Evolutionary conservation across 2,329 filamentous ascomycete genomes (phyloP).

Genomic region (Penicillium decumbens): DNA sequence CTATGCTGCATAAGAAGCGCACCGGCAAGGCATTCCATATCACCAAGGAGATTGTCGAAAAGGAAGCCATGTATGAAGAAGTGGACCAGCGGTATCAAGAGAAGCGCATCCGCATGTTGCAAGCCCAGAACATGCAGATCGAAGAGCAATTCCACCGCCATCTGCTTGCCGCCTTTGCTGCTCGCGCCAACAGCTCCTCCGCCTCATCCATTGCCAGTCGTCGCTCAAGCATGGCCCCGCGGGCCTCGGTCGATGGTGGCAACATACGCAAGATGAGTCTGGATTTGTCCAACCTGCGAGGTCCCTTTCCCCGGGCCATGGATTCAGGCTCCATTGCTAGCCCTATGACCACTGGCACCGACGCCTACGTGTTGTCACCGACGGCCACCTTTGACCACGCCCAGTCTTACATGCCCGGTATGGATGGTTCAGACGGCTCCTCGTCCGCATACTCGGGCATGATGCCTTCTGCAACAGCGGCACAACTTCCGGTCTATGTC

Average conservation of each 20-base stretch:
- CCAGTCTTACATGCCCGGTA: constrained; percentile 23
- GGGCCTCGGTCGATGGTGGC: constrained; percentile 24
- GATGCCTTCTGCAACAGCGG: constrained; percentile 15
- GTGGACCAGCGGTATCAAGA: constrained; percentile 68
- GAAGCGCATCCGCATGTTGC: constrained; percentile 38
- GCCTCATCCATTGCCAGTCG: constrained; percentile 26
- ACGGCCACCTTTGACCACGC: constrained; percentile 19
- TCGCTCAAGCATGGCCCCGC: constrained; percentile 26
- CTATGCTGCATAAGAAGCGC: constrained; percentile 82
- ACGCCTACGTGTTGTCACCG: constrained; percentile 27
- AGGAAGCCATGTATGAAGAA: constrained; percentile 95
- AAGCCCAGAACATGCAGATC: constrained; percentile 37
- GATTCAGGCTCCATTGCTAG: constrained; percentile 24
- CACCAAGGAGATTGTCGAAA: constrained; percentile 78
- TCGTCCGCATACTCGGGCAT: constrained; percentile 21
- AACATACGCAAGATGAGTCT: constrained; percentile 34
- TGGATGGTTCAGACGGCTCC: constrained; percentile 15
- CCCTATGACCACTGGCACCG: constrained; percentile 18
- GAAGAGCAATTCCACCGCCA: constrained; percentile 37
- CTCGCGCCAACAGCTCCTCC: constrained; percentile 17
- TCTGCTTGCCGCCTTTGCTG: constrained; percentile 34
- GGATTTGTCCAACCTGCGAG: constrained; percentile 30
- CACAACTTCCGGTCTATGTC: constrained; percentile 29
- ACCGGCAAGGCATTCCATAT: constrained; percentile 79
- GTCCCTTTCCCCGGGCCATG: constrained; percentile 26